Conservation (phyloP, 2,329 filamentous ascomycete species). For the Xylaria arbuscula region DNA sequence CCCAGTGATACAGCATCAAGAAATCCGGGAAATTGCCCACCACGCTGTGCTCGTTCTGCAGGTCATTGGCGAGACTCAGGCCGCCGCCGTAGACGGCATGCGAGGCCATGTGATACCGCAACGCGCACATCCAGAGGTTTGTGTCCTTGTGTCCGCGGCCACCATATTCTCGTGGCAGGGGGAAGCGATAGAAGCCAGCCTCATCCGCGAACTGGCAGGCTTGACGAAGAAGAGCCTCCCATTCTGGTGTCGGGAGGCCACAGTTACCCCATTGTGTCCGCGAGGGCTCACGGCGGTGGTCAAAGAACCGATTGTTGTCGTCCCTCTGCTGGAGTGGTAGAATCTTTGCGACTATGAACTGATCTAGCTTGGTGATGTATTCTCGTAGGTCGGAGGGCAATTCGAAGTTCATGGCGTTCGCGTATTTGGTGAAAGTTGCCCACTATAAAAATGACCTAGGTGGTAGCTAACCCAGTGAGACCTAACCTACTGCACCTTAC, state of each 20-base stretch:
- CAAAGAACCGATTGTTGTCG: constrained; percentile 73
- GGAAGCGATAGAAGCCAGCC: constrained; percentile 70
- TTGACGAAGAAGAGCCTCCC: constrained; percentile 65
- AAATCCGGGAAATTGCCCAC: constrained; percentile 72
- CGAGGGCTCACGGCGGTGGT: constrained; percentile 70
- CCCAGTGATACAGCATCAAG: constrained; percentile 71
- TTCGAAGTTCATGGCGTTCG: constrained; percentile 38
- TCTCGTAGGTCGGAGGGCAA: constrained; percentile 37
- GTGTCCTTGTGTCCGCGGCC: constrained; percentile 55
- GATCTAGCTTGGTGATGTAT: constrained; percentile 62
- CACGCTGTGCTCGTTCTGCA: constrained; percentile 72
- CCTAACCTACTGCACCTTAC: too few species aligned
- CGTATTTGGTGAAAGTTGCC: neutral
- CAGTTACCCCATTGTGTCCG: constrained; percentile 70
- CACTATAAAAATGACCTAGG: neutral
- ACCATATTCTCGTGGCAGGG: constrained; percentile 60
- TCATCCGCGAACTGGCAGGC: constrained; percentile 64
- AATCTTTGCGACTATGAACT: constrained; percentile 66
- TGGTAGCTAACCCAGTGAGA: too few species aligned
- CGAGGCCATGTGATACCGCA: constrained; percentile 68
- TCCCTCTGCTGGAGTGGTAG: constrained; percentile 63
- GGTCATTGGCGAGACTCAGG: constrained; percentile 70
- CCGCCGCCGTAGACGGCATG: constrained; percentile 60
- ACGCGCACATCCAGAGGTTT: constrained; percentile 73
- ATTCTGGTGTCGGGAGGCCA: constrained; percentile 67